A percentile compares a stretch with the other conserved stretches of the same genome.
Conservation (phyloP, 192 early-diverging fungal genomes). For the Podila horticola region DNA sequence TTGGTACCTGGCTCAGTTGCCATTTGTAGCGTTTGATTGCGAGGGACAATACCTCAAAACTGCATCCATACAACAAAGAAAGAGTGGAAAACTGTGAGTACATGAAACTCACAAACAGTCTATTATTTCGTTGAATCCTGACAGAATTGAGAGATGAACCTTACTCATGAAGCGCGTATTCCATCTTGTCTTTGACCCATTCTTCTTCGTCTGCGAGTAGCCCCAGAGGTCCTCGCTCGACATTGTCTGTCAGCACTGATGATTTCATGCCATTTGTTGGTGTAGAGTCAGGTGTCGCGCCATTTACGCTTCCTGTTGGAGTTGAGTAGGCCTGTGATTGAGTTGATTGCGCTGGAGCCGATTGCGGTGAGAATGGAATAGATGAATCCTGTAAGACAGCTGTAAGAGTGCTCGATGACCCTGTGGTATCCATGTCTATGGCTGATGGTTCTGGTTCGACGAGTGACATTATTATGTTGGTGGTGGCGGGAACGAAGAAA, state of each 20-base stretch:
- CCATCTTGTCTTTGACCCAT: conserved; percentile 44
- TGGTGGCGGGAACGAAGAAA: no score
- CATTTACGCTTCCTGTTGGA: background rate
- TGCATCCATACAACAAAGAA: background rate
- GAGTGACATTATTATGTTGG: no score
- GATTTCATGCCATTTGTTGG: conserved; percentile 8
- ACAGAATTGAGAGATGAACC: background rate
- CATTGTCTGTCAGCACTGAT: background rate
- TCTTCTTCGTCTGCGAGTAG: conserved; percentile 29
- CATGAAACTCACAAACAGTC: background rate
- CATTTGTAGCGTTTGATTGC: conserved; percentile 49
- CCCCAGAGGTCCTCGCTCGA: conserved; percentile 36
- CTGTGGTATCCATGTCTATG: background rate
- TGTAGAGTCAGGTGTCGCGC: conserved; percentile 7
- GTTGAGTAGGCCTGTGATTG: background rate
- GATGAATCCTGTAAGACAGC: background rate
- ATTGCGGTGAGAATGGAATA: background rate
- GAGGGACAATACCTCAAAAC: conserved; percentile 26
- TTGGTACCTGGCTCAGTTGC: conserved; percentile 56
- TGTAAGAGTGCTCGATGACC: background rate
- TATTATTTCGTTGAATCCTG: background rate
- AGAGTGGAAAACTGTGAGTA: background rate
- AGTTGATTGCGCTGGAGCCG: background rate
- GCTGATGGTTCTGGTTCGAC: background rate
- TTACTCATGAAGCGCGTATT: conserved; percentile 48